Evolutionary conservation across 2,329 filamentous ascomycete genomes (phyloP).

Genomic region (Fusarium torulosum): DNA sequence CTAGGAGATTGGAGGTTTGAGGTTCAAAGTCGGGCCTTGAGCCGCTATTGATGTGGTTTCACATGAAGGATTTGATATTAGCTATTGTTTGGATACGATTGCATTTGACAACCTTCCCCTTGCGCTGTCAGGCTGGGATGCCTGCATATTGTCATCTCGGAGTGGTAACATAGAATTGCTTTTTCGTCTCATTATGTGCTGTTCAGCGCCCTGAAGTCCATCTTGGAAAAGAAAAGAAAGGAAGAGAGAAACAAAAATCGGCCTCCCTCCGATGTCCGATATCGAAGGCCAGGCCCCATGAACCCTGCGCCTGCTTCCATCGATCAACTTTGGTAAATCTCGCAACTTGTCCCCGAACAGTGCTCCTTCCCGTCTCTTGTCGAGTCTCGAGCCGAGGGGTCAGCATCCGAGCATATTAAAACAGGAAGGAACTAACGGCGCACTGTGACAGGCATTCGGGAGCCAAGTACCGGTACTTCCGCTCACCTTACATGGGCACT

Average conservation of each 20-base stretch:
- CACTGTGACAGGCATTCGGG: constrained; percentile 41
- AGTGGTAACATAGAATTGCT: constrained; percentile 1
- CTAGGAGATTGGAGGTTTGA: constrained; percentile 3
- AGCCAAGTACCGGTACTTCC: constrained; percentile 44
- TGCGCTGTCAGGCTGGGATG: constrained; percentile 22
- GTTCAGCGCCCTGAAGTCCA: not conserved
- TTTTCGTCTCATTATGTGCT: constrained; percentile 6
- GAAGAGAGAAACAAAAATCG: not conserved
- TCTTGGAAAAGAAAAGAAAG: not conserved
- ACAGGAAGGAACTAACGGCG: constrained; percentile 32
- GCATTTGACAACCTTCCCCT: constrained; percentile 4
- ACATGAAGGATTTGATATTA: constrained; percentile 12
- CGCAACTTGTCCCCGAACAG: constrained; percentile 41
- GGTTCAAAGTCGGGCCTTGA: constrained; percentile 22
- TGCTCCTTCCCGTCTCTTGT: constrained; percentile 18
- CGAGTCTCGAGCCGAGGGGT: constrained; percentile 32
- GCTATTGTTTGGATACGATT: not conserved
- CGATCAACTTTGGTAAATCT: constrained; percentile 26
- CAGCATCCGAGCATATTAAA: constrained; percentile 18
- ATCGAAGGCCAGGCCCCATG: not conserved
- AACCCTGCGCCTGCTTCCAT: constrained; percentile 6
- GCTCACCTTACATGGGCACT: constrained; percentile 3
- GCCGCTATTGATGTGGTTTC: constrained; percentile 21
- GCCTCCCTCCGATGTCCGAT: constrained; percentile 3
- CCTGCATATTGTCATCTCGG: constrained; percentile 15